Evolutionary conservation across 2,329 filamentous ascomycete genomes (phyloP).

Genomic region (Diaporthe ilicicola): DNA sequence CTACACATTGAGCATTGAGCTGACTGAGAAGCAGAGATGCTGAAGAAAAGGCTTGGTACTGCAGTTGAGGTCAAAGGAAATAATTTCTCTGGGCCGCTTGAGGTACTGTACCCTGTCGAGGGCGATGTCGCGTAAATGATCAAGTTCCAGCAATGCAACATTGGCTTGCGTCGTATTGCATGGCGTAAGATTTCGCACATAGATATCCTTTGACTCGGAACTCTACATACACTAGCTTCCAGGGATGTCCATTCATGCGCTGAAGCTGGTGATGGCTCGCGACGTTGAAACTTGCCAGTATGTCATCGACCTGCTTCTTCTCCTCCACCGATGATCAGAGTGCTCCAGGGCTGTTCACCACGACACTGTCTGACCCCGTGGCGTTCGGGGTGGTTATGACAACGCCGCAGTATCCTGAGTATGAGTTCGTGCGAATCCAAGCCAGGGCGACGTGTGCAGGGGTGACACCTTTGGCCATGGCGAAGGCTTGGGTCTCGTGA

Average conservation of each 20-base stretch:
- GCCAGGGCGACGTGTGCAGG: constrained; percentile 19
- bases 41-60: not conserved
- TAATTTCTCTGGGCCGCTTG: not conserved
- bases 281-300: not conserved
- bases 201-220: too few species aligned
- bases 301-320: not conserved
- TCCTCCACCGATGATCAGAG: not conserved
- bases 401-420: not conserved
- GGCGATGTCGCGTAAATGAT: not conserved
- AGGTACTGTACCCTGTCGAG: not conserved
- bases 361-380: not conserved
- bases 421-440: constrained; percentile 10
- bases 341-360: constrained; percentile 15
- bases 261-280: constrained; percentile 3
- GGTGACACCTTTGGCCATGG: not conserved
- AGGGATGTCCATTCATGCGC: not conserved
- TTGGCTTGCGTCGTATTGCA: not conserved
- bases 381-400: constrained; percentile 12
- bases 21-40: not conserved
- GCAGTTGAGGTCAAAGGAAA: not conserved
- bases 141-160: not conserved
- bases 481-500: not conserved
- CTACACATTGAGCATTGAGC: not conserved
- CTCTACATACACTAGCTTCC: too few species aligned
- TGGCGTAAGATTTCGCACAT: too few species aligned